phyloP scores from a whole-genome alignment of 2,329 filamentous ascomycete genomes.

The Lomentospora prolificans region DNA sequence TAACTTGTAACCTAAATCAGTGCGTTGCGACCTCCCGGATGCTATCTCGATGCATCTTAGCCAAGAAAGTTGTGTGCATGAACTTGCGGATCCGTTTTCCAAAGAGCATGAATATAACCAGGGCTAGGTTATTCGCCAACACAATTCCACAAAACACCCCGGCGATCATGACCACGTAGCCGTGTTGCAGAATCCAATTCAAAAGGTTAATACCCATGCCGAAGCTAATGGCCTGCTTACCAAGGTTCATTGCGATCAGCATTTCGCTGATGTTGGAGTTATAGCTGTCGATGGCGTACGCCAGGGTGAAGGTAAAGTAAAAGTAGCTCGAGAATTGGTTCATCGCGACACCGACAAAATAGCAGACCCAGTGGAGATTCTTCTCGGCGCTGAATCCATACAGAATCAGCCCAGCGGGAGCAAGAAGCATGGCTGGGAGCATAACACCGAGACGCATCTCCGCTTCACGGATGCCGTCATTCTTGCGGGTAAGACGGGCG shows the following conservation, averaged over 20 bases:
- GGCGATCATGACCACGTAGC: constrained; percentile 40
- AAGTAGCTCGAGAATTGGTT: constrained; percentile 40
- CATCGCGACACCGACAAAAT: constrained; percentile 40
- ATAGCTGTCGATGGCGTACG: constrained; percentile 51
- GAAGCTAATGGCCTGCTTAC: constrained; percentile 46
- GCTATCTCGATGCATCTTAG: constrained; percentile 29
- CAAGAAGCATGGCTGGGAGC: constrained; percentile 26
- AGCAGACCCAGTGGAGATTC: constrained; percentile 33
- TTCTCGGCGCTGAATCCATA: constrained; percentile 28
- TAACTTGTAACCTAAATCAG: not conserved
- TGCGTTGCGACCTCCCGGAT: constrained; percentile 20
- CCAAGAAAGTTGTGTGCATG: constrained; percentile 36
- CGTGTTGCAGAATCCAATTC: constrained; percentile 37
- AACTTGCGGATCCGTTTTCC: constrained; percentile 38
- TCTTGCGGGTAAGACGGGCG: constrained; percentile 30
- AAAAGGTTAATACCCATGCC: constrained; percentile 39
- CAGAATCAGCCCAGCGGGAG: constrained; percentile 31
- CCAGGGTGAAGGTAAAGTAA: constrained; percentile 48
- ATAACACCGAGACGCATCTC: constrained; percentile 34
- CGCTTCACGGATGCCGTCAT: constrained; percentile 36
- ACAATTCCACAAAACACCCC: constrained; percentile 39
- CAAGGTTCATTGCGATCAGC: constrained; percentile 50
- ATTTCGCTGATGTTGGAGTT: constrained; percentile 50
- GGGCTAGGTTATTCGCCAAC: constrained; percentile 35
- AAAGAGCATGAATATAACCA: constrained; percentile 39